phyloP scores from a whole-genome alignment of 2,329 filamentous ascomycete species.

The Fusarium oxysporum region DNA sequence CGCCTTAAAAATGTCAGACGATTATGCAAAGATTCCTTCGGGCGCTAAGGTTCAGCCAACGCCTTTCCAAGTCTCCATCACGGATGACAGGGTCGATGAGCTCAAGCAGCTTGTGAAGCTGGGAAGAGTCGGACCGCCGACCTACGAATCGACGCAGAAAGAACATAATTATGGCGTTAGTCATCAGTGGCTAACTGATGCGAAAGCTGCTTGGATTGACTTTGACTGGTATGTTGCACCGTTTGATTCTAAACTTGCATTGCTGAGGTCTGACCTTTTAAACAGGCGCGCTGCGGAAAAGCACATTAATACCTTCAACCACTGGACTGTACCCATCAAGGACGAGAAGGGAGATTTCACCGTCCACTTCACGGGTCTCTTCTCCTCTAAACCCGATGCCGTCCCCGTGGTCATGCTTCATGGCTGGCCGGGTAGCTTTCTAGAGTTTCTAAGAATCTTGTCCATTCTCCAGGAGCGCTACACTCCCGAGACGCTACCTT shows the following conservation, averaged over 20 bases:
- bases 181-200: not conserved
- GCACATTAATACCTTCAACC: constrained; percentile 1
- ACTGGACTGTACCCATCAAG: not conserved
- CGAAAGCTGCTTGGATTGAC: constrained; percentile 6
- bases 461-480: not conserved
- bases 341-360: not conserved
- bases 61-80: not conserved
- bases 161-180: constrained; percentile 2
- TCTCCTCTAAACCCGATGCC: not conserved
- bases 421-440: constrained; percentile 14
- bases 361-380: not conserved
- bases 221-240: not conserved
- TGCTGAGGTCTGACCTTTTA: not conserved
- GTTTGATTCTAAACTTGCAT: accelerated
- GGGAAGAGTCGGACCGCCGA: not conserved
- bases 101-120: constrained; percentile 18
- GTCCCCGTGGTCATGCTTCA: not conserved
- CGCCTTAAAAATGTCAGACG: not conserved
- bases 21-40: not conserved
- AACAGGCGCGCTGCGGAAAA: constrained; percentile 1
- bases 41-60: not conserved
- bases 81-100: not conserved
- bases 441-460: not conserved
- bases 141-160: not conserved
- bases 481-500: constrained; percentile 1